phyloP scores from a whole-genome alignment of 176 grass and related monocot species.

The Bromus sterilis region DNA sequence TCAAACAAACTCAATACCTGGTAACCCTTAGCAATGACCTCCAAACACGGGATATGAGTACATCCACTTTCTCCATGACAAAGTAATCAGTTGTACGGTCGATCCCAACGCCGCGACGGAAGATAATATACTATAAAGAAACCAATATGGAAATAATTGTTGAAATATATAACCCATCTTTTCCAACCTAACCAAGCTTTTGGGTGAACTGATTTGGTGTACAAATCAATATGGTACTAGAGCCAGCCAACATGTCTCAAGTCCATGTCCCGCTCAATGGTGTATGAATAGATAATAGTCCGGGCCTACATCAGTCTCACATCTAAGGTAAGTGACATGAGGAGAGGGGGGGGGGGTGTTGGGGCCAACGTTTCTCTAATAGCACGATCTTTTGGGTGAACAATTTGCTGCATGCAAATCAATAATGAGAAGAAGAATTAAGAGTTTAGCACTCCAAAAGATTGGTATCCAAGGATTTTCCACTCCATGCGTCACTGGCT shows the following conservation, averaged over 20 bases:
- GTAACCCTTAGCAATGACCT: slow-evolving; percentile 52
- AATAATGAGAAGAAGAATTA: neutral
- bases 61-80: slow-evolving; percentile 79
- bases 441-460: neutral
- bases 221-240: neutral
- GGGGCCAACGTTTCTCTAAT: neutral
- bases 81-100: slow-evolving; percentile 82
- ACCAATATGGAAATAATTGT: neutral
- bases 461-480: neutral
- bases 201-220: neutral
- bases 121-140: slow-evolving; percentile 67
- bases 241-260: neutral
- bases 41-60: slow-evolving; percentile 76
- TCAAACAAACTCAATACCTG: slow-evolving; percentile 32
- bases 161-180: neutral
- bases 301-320: neutral
- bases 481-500: neutral
- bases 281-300: neutral
- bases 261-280: neutral
- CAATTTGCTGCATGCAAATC: neutral
- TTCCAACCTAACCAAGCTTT: neutral
- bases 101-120: slow-evolving; percentile 72
- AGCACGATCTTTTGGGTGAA: neutral
- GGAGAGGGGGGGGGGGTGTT: neutral
- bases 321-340: neutral